These are phyloP conservation scores for Cerrena zonata DNA, from an alignment of 1,284 basidiomycete genomes.

Conservation along the genomic window DNA sequence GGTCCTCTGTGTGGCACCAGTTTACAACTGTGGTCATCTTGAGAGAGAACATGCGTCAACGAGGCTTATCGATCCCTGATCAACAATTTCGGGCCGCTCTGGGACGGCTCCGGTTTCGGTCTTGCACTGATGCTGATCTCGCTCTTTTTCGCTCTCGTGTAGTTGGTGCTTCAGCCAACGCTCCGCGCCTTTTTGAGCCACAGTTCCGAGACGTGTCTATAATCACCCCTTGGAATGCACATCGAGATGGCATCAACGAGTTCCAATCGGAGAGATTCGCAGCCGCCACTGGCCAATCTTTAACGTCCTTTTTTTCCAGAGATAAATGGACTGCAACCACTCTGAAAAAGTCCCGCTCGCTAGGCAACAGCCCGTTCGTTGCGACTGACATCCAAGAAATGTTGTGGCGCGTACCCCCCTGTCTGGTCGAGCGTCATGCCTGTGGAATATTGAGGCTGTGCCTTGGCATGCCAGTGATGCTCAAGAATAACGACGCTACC, in stretches of 20 bases:
- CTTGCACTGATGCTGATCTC: neutral
- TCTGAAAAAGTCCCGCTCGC: no score
- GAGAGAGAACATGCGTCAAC: conserved; percentile 10
- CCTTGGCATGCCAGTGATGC: conserved; percentile 36
- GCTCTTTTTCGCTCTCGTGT: neutral
- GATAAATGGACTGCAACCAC: conserved; percentile 17
- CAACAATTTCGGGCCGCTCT: neutral
- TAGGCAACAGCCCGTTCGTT: no score
- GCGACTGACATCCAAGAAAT: no score
- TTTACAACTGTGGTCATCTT: conserved; percentile 10
- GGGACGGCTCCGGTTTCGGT: neutral
- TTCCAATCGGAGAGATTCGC: conserved; percentile 25
- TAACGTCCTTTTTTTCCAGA: conserved; percentile 26
- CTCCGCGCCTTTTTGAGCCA: conserved; percentile 13
- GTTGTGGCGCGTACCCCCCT: conserved; percentile 22
- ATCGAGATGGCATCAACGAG: conserved; percentile 30
- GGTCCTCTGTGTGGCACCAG: conserved; percentile 6
- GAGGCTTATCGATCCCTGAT: neutral
- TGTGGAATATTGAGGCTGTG: conserved; percentile 31
- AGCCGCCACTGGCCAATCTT: conserved; percentile 20
- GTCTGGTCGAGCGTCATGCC: conserved; percentile 17
- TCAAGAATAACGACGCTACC: conserved; percentile 32
- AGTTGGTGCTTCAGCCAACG: neutral
- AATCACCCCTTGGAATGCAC: conserved; percentile 28
- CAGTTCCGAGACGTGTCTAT: conserved; percentile 28